A percentile compares a stretch with the other conserved stretches of the same genome.
Conservation (phyloP, 2,329 filamentous ascomycete genomes). For the Phyllosticta paracitricarpa region DNA sequence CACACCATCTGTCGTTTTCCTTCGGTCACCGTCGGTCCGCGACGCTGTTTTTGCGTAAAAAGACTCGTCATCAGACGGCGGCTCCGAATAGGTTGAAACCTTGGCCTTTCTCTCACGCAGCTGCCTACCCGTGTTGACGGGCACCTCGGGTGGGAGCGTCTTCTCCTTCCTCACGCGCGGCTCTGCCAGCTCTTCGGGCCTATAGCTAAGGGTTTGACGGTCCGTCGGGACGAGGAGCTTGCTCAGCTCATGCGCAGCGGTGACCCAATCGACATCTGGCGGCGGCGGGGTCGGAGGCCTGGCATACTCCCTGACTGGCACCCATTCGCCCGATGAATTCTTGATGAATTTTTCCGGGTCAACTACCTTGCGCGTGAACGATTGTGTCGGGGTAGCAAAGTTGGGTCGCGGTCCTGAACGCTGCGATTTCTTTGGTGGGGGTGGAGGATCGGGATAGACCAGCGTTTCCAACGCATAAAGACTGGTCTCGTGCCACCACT, state of each 20-base stretch:
- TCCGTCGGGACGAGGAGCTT: constrained; percentile 70
- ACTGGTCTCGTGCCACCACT: constrained; percentile 34
- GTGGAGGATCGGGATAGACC: constrained; percentile 21
- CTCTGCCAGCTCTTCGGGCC: constrained; percentile 62
- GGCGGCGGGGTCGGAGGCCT: constrained; percentile 54
- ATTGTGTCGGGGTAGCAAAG: constrained; percentile 79
- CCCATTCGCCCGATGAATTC: constrained; percentile 47
- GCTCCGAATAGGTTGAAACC: constrained; percentile 40
- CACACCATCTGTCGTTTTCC: constrained; percentile 27
- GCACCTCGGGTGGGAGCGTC: constrained; percentile 21
- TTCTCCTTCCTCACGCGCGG: constrained; percentile 49
- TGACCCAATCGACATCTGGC: constrained; percentile 76
- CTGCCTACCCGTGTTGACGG: constrained; percentile 46
- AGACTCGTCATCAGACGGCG: constrained; percentile 32
- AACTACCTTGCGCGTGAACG: constrained; percentile 71
- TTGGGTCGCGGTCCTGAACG: constrained; percentile 53
- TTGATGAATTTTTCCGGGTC: constrained; percentile 54
- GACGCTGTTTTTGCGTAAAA: constrained; percentile 17
- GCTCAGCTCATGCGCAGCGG: constrained; percentile 72
- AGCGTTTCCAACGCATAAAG: constrained; percentile 25
- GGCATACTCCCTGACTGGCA: constrained; percentile 17
- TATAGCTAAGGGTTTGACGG: constrained; percentile 66
- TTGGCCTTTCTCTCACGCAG: constrained; percentile 59
- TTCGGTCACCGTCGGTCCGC: constrained; percentile 17
- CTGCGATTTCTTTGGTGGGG: constrained; percentile 51